These are phyloP conservation scores for Acanthochlamys bracteata DNA, from an alignment of 106 monocot genomes.

Conservation along the genomic window DNA sequence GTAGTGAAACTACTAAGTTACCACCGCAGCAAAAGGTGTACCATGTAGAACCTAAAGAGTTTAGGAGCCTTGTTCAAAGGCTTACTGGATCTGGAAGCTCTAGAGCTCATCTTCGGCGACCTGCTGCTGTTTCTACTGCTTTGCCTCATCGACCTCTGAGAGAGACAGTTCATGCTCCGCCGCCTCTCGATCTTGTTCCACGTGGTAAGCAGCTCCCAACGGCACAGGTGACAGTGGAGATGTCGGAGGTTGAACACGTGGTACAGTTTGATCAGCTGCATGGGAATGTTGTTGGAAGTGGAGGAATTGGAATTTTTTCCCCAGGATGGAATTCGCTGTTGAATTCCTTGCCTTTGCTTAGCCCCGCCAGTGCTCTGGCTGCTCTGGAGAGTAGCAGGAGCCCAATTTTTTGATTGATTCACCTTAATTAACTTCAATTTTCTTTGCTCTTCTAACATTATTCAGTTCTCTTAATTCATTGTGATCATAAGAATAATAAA, in stretches of 20 bases:
- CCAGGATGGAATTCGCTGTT: not conserved
- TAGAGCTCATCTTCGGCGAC: not conserved
- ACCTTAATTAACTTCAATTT: not conserved
- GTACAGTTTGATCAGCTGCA: not conserved
- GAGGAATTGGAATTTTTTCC: not conserved
- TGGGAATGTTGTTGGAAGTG: not conserved
- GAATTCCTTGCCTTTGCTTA: not conserved
- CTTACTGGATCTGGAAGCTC: constrained; percentile 20
- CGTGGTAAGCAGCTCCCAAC: not conserved
- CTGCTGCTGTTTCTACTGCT: not conserved
- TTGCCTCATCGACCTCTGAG: constrained; percentile 3
- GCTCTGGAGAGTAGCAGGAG: not conserved
- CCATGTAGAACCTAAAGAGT: constrained; percentile 24
- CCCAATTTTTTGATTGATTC: not conserved
- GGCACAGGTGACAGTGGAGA: not conserved
- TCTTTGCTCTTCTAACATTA: not conserved
- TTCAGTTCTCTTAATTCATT: too few relatives aligned
- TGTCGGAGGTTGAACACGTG: not conserved
- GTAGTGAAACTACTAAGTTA: not conserved
- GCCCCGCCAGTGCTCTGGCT: not conserved
- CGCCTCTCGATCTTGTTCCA: not conserved
- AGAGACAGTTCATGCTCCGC: constrained; percentile 8
- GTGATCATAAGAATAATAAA: too few relatives aligned
- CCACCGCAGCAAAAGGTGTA: constrained; percentile 25
- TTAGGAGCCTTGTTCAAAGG: constrained; percentile 32